Base-by-base conservation (phyloP, 768 basidiomycete genomes). In the Leccinum barrowsii region DNA sequence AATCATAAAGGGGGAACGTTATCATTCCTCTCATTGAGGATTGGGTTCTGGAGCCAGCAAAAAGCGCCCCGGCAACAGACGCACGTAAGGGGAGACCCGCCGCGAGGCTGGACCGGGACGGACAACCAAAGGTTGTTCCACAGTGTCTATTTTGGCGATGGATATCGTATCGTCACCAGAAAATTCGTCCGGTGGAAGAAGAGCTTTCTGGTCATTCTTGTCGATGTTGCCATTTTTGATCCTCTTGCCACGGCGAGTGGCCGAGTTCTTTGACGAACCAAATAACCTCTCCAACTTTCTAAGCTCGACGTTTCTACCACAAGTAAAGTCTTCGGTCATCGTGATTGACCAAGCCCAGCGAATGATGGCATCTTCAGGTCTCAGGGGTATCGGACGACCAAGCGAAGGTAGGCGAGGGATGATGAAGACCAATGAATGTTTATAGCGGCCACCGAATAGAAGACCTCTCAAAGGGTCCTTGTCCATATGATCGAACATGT, bases 341-440 rank as follows among this genome's bases (percentile, higher is more conserved):
- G 44, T 48, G 4, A 60, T 58, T 10, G 66, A 66, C 65, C 66
- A 73, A 52, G 61, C 24, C 64, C 60, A 65, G 19, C 59, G 66
- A 26, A 68, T 59, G 44, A 56, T 47, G 32, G 54, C 55, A n/a
- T 65, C 63, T 34, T 71, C 65, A 3, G 52, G 60, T 5, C 61
- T 65, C 32, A 58, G 7, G 11, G 49, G 5, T 22, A 73, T 42
- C 3, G 63, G 64, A 17, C 63, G 64, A 50, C 55, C 46, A 3
- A 65, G 71, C 8, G 69, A 65, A 48, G 66, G 63, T 17, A 73
- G 53, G 3, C 69, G 65, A 40, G 73, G 73, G 24, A 73, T 64
- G 44, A 73, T 60, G 12, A 59, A 51, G 15, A 67, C 44, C 5
- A 0, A 42, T 24, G 67, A 60, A 3, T 11, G 1, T 24, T 24